Evolutionary conservation across 2,329 filamentous ascomycete species (phyloP).

Genomic region (Colletotrichum cordylinicola): DNA sequence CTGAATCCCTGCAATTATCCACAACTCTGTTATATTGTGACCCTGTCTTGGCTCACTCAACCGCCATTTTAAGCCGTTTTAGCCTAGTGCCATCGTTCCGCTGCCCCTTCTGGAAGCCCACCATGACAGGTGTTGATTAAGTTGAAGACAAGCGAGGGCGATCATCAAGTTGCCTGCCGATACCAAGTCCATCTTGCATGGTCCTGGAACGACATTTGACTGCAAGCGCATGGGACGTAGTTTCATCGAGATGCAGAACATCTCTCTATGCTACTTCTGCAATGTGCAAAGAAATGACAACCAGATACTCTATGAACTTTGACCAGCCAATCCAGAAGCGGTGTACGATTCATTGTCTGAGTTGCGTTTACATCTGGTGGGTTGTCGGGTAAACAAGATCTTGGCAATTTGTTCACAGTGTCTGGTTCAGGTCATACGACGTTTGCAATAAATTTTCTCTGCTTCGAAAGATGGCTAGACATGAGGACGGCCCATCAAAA

Average conservation of each 20-base stretch:
- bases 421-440: neutral
- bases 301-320: neutral
- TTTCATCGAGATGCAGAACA: neutral
- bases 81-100: neutral
- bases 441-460: neutral
- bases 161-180: neutral
- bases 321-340: neutral
- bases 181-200: neutral
- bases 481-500: neutral
- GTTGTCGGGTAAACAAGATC: neutral
- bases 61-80: neutral
- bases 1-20: neutral
- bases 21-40: neutral
- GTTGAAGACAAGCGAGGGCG: neutral
- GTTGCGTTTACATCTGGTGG: neutral
- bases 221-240: neutral
- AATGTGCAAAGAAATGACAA: neutral
- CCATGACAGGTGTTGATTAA: neutral
- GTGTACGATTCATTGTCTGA: neutral
- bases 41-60: neutral
- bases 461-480: neutral
- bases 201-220: neutral
- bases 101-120: neutral
- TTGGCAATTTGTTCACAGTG: neutral
- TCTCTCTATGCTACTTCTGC: neutral